These are phyloP conservation scores for Xylaria multiplex DNA, from an alignment of 2,329 filamentous ascomycete genomes.

Conservation along the genomic window DNA sequence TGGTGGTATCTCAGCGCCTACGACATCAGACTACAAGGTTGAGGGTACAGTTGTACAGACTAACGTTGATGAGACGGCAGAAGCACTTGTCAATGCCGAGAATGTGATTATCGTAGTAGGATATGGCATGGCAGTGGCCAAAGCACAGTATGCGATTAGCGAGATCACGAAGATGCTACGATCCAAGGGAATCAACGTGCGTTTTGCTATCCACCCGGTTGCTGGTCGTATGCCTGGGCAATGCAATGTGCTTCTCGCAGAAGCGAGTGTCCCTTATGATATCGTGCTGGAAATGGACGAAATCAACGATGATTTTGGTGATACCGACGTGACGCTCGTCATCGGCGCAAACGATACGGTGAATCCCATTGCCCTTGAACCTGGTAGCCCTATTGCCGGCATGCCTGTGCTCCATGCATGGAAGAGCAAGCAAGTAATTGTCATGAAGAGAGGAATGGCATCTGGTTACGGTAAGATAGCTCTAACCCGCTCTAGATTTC, in stretches of 20 bases:
- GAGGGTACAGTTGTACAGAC: constrained; percentile 83
- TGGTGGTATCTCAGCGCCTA: constrained; percentile 76
- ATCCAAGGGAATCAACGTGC: constrained; percentile 80
- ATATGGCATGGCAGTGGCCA: constrained; percentile 94
- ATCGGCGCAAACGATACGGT: constrained; percentile 95
- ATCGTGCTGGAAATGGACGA: constrained; percentile 96
- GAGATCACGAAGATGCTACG: constrained; percentile 81
- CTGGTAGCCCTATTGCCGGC: constrained; percentile 84
- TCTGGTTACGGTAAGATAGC: constrained; percentile 78
- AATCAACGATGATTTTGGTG: constrained; percentile 90
- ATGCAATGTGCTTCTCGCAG: constrained; percentile 89
- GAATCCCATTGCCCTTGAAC: constrained; percentile 87
- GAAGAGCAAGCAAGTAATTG: constrained; percentile 92
- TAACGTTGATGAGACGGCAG: constrained; percentile 81
- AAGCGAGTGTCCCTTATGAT: constrained; percentile 89
- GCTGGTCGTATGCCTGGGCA: constrained; percentile 93
- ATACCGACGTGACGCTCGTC: constrained; percentile 87
- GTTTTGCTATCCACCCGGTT: constrained; percentile 90
- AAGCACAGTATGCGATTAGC: constrained; percentile 89
- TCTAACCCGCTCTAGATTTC: background rate
- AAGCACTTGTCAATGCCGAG: constrained; percentile 78
- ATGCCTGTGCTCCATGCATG: constrained; percentile 94
- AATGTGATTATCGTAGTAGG: constrained; percentile 90
- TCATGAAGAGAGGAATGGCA: constrained; percentile 92
- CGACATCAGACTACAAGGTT: constrained; percentile 74